Conservation (phyloP, 2,329 filamentous ascomycete species). For the Dryadomyces quercivorus region DNA sequence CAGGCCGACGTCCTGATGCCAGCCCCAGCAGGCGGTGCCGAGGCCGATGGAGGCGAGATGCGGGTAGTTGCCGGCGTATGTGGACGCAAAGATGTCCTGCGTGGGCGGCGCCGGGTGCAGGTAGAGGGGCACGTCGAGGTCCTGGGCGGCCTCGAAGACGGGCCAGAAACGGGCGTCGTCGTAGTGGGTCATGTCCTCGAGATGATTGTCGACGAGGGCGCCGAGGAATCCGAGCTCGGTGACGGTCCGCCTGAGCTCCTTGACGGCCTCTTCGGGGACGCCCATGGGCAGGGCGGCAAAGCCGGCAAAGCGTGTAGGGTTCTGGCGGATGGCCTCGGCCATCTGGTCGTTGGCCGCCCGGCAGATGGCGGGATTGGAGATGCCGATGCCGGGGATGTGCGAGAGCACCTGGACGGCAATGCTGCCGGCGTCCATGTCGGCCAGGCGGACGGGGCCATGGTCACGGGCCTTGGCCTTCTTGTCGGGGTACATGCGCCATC, state of each 20-base stretch:
- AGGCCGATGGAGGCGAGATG: constrained; percentile 17
- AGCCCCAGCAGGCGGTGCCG: constrained; percentile 27
- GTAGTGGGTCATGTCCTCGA: constrained; percentile 22
- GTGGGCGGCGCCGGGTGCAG: constrained; percentile 26
- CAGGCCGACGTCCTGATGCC: constrained; percentile 37
- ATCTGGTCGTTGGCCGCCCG: constrained; percentile 2
- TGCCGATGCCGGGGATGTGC: neutral
- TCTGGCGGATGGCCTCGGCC: neutral
- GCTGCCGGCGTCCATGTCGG: neutral
- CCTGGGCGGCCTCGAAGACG: constrained; percentile 26
- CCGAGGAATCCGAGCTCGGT: constrained; percentile 27
- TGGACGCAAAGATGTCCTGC: constrained; percentile 10
- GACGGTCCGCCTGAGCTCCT: constrained; percentile 27
- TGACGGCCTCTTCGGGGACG: constrained; percentile 25
- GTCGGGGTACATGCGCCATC: no score
- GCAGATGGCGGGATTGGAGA: neutral
- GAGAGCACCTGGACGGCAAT: neutral
- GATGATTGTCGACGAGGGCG: constrained; percentile 31
- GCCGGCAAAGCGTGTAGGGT: constrained; percentile 12
- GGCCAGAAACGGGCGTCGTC: constrained; percentile 28
- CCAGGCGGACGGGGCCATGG: neutral
- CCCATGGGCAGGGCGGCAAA: constrained; percentile 21
- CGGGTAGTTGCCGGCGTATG: constrained; percentile 15
- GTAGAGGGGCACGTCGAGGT: constrained; percentile 29
- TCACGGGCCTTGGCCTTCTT: neutral